Base-by-base conservation (phyloP, 1,284 basidiomycete species). In the Boletellus deceptivus region DNA sequence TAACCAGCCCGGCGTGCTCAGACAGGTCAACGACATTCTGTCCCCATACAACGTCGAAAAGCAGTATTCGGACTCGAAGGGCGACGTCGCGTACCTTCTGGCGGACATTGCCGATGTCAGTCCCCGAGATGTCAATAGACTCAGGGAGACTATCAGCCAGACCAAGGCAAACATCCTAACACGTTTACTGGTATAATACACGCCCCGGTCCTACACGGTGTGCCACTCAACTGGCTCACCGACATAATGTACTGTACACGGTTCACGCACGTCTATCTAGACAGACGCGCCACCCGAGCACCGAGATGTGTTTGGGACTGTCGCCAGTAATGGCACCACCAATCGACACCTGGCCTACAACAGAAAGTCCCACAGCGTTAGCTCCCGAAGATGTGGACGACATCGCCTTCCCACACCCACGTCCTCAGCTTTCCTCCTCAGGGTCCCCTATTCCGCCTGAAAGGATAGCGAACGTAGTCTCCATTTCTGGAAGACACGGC, bases 11-110 rank as follows among this genome's bases (percentile, higher is more conserved):
- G 96, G 96, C 81, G 95, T 98, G 46, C 85, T 99, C 66, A 88
- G 87, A 63, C 85, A 88, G 63, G 91, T 99, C 77, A 99, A 99
- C 80, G 91, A 96, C 62, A 83, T 84, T 27, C 75, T 99, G 43
- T 91, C 90, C 50, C 85, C 90, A 43, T 94, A 96, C 81, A 99
- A 99, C 72, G 96, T 99, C 67, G 95, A 98, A 75, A 98, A 99
- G 78, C 97, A 99, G 73, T 97, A 89, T 73, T 94, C 96, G 17
- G 95, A 98, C 69, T 94, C 91, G 49, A 93, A 93, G 74, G 93
- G 93, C 59, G 94, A 96, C 59, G 78, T 96, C 49, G 96, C 94
- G 18, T 97, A 96, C 71, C 80, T 98, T 57, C 88, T 98, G 83
- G 94, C 93, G 17, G 96, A 99, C 72, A 96, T 99, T 61, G 86